These are phyloP conservation scores for Rugonectria rugulosa DNA, from an alignment of 2,329 filamentous ascomycete genomes.

Conservation along the genomic window DNA sequence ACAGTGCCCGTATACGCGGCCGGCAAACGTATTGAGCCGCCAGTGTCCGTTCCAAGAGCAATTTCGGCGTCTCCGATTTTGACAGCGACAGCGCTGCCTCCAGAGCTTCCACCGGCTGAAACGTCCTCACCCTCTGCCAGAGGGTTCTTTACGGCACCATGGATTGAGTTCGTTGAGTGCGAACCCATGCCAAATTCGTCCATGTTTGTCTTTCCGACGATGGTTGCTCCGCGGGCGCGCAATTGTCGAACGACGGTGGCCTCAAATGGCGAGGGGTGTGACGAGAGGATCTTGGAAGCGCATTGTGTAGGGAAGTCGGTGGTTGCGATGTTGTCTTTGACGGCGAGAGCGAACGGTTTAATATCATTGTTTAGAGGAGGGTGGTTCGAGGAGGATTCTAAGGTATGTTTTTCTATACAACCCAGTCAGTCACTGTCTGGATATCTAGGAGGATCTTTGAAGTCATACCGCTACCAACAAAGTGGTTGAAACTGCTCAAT, in stretches of 20 bases:
- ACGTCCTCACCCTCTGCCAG: constrained; percentile 49
- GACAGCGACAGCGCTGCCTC: constrained; percentile 90
- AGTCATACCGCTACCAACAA: constrained; percentile 43
- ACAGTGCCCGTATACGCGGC: constrained; percentile 85
- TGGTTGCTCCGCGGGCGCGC: constrained; percentile 64
- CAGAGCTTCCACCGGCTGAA: constrained; percentile 89
- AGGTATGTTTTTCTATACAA: constrained; percentile 21
- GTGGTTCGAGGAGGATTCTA: constrained; percentile 5
- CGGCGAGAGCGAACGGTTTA: constrained; percentile 58
- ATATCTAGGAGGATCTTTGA: constrained; percentile 4
- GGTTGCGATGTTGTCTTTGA: constrained; percentile 83
- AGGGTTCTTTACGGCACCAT: constrained; percentile 69
- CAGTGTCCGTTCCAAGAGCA: constrained; percentile 92
- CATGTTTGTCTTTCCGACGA: constrained; percentile 87
- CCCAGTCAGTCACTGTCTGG: constrained; percentile 16
- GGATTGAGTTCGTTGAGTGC: constrained; percentile 75
- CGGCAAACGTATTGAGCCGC: constrained; percentile 85
- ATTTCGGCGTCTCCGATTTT: constrained; percentile 63
- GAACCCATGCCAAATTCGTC: constrained; percentile 98
- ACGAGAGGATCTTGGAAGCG: constrained; percentile 76
- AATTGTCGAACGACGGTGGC: constrained; percentile 81
- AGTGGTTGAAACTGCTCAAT: constrained; percentile 47
- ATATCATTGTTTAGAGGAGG: constrained; percentile 31
- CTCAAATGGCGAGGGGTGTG: constrained; percentile 78
- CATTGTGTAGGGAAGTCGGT: constrained; percentile 77